phyloP scores from a whole-genome alignment of 768 basidiomycete genomes.

The Daedaleopsis sinensis region DNA sequence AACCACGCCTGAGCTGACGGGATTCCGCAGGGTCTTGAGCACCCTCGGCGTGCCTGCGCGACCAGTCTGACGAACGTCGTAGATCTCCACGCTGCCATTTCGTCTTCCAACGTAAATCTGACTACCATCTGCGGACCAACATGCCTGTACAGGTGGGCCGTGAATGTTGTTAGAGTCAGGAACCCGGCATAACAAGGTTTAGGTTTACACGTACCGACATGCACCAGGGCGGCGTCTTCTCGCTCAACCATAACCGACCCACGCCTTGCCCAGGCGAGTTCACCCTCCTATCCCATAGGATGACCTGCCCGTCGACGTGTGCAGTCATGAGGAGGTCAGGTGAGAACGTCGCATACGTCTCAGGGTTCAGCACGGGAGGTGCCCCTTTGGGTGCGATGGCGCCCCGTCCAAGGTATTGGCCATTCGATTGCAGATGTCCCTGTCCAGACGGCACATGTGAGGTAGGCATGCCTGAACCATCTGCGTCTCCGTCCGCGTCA shows the following conservation, averaged over 20 bases:
- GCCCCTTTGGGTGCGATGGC: constrained; percentile 62
- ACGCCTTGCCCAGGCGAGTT: constrained; percentile 68
- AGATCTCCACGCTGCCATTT: constrained; percentile 89
- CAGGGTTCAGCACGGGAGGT: constrained; percentile 69
- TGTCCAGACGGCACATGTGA: constrained; percentile 1
- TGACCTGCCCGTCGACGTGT: constrained; percentile 89
- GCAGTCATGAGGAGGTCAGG: constrained; percentile 86
- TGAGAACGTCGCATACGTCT: constrained; percentile 67
- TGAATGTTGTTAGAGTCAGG: neutral
- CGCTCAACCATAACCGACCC: constrained; percentile 85
- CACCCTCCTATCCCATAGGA: constrained; percentile 87
- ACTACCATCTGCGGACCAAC: constrained; percentile 88
- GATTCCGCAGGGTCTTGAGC: constrained; percentile 83
- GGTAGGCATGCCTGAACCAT: constrained; percentile 4
- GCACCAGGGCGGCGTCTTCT: constrained; percentile 95
- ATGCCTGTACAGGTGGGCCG: constrained; percentile 61
- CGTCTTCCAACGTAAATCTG: constrained; percentile 91
- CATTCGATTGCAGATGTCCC: constrained; percentile 11
- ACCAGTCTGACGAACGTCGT: constrained; percentile 89
- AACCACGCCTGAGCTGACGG: constrained; percentile 86
- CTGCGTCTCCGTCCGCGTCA: constrained; percentile 53
- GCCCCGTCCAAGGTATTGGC: constrained; percentile 14
- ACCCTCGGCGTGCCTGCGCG: constrained; percentile 73
- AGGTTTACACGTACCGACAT: constrained; percentile 68
- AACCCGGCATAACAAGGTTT: neutral